Evolutionary conservation across 441 rosid genomes (phyloP).

Genomic region (Croton setiger): DNA sequence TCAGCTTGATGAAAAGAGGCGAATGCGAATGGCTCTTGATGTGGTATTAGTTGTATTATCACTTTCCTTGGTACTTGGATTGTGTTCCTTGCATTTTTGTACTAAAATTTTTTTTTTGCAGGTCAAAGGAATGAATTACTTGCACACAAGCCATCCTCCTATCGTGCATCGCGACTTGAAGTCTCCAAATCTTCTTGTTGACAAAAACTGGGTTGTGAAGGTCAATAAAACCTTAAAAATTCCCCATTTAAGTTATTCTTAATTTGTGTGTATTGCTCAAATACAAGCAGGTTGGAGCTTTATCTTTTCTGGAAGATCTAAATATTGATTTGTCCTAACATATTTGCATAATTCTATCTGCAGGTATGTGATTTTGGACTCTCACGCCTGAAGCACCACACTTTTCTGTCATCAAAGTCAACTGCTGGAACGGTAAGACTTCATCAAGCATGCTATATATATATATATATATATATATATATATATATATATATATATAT

Average conservation of each 20-base stretch:
- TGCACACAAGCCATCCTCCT: slow-evolving; percentile 94
- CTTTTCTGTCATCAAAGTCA: slow-evolving; percentile 92
- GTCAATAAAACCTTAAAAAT: slow-evolving; percentile 30
- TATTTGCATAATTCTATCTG: slow-evolving; percentile 11
- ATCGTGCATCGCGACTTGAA: slow-evolving; percentile 97
- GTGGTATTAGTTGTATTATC: slow-evolving; percentile 54
- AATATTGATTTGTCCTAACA: background rate
- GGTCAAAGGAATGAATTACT: slow-evolving; percentile 98
- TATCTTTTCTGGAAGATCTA: slow-evolving; percentile 7
- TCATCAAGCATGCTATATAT: background rate
- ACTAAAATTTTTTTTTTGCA: slow-evolving; percentile 29
- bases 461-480: background rate
- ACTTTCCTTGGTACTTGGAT: background rate
- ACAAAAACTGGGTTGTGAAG: slow-evolving; percentile 97
- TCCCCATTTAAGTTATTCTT: background rate
- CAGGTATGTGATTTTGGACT: slow-evolving; percentile 97
- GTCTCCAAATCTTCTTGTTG: slow-evolving; percentile 97
- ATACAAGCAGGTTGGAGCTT: slow-evolving; percentile 11
- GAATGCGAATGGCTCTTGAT: slow-evolving; percentile 95
- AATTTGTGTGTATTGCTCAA: background rate
- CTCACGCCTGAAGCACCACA: slow-evolving; percentile 91
- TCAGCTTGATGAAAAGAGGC: slow-evolving; percentile 79
- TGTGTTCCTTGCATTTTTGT: slow-evolving; percentile 15
- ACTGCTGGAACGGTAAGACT: slow-evolving; percentile 93
- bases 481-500: background rate